These are phyloP conservation scores for Verbascum thapsus DNA, from an alignment of 257 asterid genomes.

Conservation along the genomic window DNA sequence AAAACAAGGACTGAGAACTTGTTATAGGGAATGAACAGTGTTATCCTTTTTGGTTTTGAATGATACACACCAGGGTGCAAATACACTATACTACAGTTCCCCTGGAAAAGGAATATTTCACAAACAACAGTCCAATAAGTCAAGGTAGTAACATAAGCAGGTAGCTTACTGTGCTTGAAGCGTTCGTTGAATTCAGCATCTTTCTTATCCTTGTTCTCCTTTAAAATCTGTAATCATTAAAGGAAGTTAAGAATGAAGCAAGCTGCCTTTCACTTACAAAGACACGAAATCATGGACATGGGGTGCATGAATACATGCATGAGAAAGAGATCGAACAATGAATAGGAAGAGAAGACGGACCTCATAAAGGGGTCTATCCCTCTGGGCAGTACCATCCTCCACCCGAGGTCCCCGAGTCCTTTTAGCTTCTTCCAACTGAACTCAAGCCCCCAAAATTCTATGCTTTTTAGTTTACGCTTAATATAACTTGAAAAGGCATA, in stretches of 20 bases:
- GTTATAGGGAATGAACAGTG: slow-evolving; percentile 1
- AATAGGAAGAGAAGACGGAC: slow-evolving; percentile 30
- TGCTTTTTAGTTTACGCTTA: not conserved
- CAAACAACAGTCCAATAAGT: not conserved
- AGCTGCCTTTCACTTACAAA: no score
- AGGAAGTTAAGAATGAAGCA: not conserved
- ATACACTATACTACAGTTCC: slow-evolving; percentile 8
- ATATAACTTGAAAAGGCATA: not conserved
- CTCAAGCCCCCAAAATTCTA: not conserved
- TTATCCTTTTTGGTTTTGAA: slow-evolving; percentile 19
- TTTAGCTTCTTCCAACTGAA: slow-evolving; percentile 80
- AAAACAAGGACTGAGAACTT: slow-evolving; percentile 11
- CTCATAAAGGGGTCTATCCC: slow-evolving; percentile 91
- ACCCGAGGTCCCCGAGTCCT: slow-evolving; percentile 80
- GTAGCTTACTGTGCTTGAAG: slow-evolving; percentile 80
- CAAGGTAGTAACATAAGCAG: slow-evolving; percentile 6
- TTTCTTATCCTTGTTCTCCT: slow-evolving; percentile 90
- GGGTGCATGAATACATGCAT: not conserved
- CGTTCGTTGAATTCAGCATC: slow-evolving; percentile 97
- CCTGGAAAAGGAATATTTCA: not conserved
- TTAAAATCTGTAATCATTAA: slow-evolving; percentile 54
- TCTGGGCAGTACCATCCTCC: slow-evolving; percentile 97
- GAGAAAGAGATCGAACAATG: slow-evolving; percentile 1
- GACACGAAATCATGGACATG: slow-evolving; percentile 2
- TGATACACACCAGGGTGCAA: no score